These are phyloP conservation scores for Collybiopsis luxurians DNA, from an alignment of 768 basidiomycete genomes.

Conservation along the genomic window DNA sequence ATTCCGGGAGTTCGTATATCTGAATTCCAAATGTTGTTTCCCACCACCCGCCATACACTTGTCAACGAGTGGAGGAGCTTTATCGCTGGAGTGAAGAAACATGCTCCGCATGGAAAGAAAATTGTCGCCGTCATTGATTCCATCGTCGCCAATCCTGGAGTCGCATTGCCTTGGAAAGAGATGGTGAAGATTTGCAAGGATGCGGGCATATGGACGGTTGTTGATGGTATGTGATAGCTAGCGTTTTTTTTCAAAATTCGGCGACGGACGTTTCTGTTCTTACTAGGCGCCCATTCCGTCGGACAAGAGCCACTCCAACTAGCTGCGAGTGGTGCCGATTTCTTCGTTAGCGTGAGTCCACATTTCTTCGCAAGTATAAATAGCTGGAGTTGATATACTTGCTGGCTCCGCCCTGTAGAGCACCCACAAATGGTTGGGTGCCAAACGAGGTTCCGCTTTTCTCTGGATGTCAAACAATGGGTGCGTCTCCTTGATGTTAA, in stretches of 20 bases:
- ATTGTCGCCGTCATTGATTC: constrained; percentile 56
- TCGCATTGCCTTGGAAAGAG: constrained; percentile 56
- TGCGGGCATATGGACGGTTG: constrained; percentile 47
- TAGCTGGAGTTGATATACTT: too few species aligned
- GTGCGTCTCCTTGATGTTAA: constrained; percentile 21
- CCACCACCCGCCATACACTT: constrained; percentile 50
- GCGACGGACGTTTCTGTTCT: too few species aligned
- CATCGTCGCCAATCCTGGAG: constrained; percentile 48
- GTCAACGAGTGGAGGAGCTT: constrained; percentile 41
- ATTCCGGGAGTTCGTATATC: constrained; percentile 43
- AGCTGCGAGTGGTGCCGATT: constrained; percentile 45
- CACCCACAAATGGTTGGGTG: constrained; percentile 64
- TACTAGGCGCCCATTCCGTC: constrained; percentile 54
- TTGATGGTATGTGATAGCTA: constrained; percentile 33
- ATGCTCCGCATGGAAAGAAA: constrained; percentile 20
- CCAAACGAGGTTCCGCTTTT: constrained; percentile 50
- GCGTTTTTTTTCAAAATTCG: neutral
- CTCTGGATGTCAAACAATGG: constrained; percentile 33
- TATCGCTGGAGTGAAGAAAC: constrained; percentile 16
- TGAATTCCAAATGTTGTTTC: constrained; percentile 44
- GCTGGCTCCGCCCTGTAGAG: too few species aligned
- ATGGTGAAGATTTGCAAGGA: constrained; percentile 53
- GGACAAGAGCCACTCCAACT: constrained; percentile 58
- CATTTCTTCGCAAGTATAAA: too few species aligned
- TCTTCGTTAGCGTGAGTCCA: constrained; percentile 42